phyloP scores from a whole-genome alignment of 371 early-diverging fungal genomes.

The Mucor irregularis region DNA sequence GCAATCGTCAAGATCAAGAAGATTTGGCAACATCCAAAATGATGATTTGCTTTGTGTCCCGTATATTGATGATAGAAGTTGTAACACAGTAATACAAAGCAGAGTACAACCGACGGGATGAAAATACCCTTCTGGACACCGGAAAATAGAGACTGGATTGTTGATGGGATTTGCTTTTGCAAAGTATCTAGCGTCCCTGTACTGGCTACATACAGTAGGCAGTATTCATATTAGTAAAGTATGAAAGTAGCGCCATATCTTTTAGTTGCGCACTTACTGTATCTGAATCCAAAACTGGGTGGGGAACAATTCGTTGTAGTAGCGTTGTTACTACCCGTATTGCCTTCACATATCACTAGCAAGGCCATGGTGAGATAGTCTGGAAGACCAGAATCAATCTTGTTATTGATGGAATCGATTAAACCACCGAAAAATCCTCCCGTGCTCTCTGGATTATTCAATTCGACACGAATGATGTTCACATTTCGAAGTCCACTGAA shows the following conservation, averaged over 20 bases:
- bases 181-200: conserved; percentile 11
- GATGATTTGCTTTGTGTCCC: not conserved
- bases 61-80: conserved; percentile 3
- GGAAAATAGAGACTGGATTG: conserved; percentile 1
- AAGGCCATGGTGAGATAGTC: conserved; percentile 13
- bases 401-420: not conserved
- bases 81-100: conserved; percentile 16
- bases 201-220: not conserved
- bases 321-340: not conserved
- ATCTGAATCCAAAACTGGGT: conserved; percentile 16
- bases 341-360: conserved; percentile 18
- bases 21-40: not conserved
- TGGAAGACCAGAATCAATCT: not conserved
- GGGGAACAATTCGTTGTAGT: conserved; percentile 15
- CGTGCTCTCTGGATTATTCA: not conserved
- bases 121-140: conserved; percentile 20
- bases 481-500: conserved; percentile 19
- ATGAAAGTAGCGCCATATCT: too few relatives aligned
- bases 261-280: conserved; percentile 5
- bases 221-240: not conserved
- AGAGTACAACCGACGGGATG: conserved; percentile 17
- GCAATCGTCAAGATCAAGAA: not conserved
- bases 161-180: conserved; percentile 9
- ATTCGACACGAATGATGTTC: conserved; percentile 11
- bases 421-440: conserved; percentile 1